Evolutionary conservation across 257 asterid species (phyloP), one percentile per base, ranked within the genome.

Genomic region (Nicotiana sylvestris): DNA sequence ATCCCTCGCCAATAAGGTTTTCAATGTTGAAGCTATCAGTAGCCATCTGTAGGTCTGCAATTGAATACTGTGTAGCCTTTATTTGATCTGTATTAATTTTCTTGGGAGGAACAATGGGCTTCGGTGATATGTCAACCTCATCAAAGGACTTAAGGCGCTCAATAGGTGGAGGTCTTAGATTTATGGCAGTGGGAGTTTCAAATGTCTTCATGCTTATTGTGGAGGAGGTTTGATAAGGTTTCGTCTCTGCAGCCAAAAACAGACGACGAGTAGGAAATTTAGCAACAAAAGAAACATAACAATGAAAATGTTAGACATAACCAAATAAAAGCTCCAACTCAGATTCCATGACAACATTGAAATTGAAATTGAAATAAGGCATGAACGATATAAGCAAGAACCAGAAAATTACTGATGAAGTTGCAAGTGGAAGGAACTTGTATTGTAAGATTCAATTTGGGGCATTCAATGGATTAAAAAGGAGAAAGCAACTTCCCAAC

Each of bases 41-140:
- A 46, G 98, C 98, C 84, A 93, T 93, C 92, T 95, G 98, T 83
- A 95, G 85, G 82, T 95, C 98, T 21, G 98, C 98, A 69, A 95
- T 91, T 17, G 99, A 90, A 85, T 87, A 96, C 32, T 81, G 87
- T 56, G 89, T 88, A 21, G 95, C 93, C 66, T 87, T 89, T 87
- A 96, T 88, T 12, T 92, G 92, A 68, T 89, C 90, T 21, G 83
- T 85, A 64, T 84, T 85, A 51, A 83, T 87, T 85, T 91, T 94
- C 92, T 91, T 96, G 67, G 92, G 89, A 2, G 94, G 89, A 68
- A 85, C 89, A 51, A 96, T 90, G 82, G 97, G 97, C 86, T 87
- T 92, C 10, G 85, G 76, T 3, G 93, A 67, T 77, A 87, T 85
- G 68, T 94, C 98, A 46, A 90, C 90, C 77, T 94, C 98, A n/a